Conservation (phyloP, 306 rosid genomes). For the Prunus dulcis region DNA sequence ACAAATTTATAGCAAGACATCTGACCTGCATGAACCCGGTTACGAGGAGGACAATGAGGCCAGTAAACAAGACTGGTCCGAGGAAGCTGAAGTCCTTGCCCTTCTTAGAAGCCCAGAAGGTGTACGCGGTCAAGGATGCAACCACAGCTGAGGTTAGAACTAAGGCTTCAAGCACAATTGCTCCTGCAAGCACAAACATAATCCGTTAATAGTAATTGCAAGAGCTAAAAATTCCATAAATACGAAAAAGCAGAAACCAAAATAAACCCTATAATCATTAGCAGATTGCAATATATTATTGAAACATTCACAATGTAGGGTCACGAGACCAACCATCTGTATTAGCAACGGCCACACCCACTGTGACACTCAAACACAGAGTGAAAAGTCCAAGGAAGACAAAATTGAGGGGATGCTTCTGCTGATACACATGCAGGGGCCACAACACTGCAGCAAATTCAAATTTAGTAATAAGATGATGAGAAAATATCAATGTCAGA, state of each 20-base stretch:
- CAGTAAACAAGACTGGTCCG: conserved; percentile 83
- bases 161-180: conserved; percentile 90
- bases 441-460: conserved; percentile 59
- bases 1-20: not conserved
- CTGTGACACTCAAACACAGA: conserved; percentile 67
- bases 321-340: conserved; percentile 54
- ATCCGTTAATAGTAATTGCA: not conserved
- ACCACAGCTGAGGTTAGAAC: conserved; percentile 86
- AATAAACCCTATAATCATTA: not conserved
- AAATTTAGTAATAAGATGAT: not conserved
- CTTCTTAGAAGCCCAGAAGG: conserved; percentile 97
- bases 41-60: conserved; percentile 59
- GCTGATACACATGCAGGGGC: conserved; percentile 78
- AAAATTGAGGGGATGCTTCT: conserved; percentile 81
- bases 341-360: conserved; percentile 78
- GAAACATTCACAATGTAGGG: not conserved
- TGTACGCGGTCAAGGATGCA: conserved; percentile 72
- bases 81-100: conserved; percentile 99
- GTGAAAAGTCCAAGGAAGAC: conserved; percentile 89
- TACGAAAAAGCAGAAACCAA: not conserved
- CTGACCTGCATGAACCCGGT: conserved; percentile 84
- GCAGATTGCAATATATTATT: not conserved
- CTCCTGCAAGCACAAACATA: conserved; percentile 51
- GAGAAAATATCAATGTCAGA: not conserved
- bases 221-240: not conserved